Conservation (phyloP, 768 basidiomycete genomes). For the Clavulina sp. region DNA sequence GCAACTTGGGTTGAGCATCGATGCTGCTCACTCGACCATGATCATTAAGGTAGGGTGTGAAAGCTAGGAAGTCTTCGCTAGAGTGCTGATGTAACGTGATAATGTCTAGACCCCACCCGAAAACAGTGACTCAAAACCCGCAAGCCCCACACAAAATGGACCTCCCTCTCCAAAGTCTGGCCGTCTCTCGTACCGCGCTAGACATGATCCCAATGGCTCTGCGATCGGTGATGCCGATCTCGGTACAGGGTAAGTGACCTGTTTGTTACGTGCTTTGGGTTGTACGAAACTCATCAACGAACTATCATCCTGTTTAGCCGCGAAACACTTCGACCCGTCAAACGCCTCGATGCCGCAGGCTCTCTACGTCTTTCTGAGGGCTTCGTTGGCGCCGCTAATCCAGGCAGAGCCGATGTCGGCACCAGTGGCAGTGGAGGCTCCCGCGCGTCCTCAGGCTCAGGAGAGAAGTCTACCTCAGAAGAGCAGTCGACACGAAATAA, state of each 20-base stretch:
- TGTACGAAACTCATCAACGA: background rate
- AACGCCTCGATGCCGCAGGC: conserved; percentile 69
- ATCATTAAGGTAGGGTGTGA: conserved; percentile 39
- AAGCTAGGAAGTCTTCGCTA: too few species aligned
- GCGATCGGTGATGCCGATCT: conserved; percentile 64
- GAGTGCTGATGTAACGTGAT: too few species aligned
- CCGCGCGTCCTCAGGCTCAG: conserved; percentile 5
- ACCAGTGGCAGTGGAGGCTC: background rate
- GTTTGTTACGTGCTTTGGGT: background rate
- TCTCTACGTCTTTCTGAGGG: conserved; percentile 64
- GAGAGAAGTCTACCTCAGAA: too few species aligned
- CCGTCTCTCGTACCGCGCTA: conserved; percentile 60
- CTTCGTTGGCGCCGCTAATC: conserved; percentile 44
- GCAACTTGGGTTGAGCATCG: conserved; percentile 33
- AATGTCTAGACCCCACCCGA: too few species aligned
- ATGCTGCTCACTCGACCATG: conserved; percentile 54
- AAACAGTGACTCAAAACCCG: too few species aligned
- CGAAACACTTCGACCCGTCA: conserved; percentile 84
- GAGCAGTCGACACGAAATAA: background rate
- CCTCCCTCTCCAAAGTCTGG: conserved; percentile 11
- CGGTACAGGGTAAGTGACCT: conserved; percentile 39
- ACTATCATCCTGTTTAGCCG: conserved; percentile 19
- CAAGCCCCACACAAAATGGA: conserved; percentile 46
- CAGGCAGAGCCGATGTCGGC: conserved; percentile 13
- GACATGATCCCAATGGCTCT: conserved; percentile 51